Evolutionary conservation across 306 rosid species (phyloP), one percentile per base, ranked within the genome.

Genomic region (Medicago lupulina): DNA sequence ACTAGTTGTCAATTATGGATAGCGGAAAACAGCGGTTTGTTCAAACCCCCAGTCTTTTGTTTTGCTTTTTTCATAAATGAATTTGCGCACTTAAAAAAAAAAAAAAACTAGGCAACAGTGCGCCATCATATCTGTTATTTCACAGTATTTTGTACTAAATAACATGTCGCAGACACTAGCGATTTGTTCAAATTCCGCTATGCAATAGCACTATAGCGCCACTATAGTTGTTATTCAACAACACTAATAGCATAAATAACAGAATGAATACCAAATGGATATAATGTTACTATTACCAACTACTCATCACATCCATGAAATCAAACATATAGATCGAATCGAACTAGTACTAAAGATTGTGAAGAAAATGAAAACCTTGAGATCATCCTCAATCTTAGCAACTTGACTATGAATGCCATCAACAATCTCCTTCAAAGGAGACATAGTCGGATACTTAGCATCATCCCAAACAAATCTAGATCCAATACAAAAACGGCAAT

Each of bases 331-430:
- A 41, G 19, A 59, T 23, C 40, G 4, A 65, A 66, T 19, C 59
- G 5, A 18, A 39, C 38, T 34, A 34, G 38, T 5, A 67, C 67
- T 3, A 80, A 2, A 81, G 43, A 70, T 67, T 23, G 4, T 6
- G 2, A 79, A 73, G 58, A 39, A 51, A 68, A 74, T 18, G 7
- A 18, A 81, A 71, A 71, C 98, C 92, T 93, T 93, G 59, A 93
- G 98, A 85, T 91, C 97, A 82, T 93, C 98, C 86, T 93, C 98
- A 63, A 91, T 91, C 84, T 91, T 91, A 60, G 98, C 89, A 15
- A 93, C 96, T 81, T 88, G 97, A 80, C 81, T 75, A 58, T 93
- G 98, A 88, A 89, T 89, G 21, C 87, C 80, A 80, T 91, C 96
- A 18, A 93, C 85, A 43, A 85, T 81, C 79, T 93, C 96, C 85